A percentile compares a stretch with the other conserved stretches of the same genome.
phyloP scores from a whole-genome alignment of 768 basidiomycete genomes.

The Rhodocollybia butyracea region DNA sequence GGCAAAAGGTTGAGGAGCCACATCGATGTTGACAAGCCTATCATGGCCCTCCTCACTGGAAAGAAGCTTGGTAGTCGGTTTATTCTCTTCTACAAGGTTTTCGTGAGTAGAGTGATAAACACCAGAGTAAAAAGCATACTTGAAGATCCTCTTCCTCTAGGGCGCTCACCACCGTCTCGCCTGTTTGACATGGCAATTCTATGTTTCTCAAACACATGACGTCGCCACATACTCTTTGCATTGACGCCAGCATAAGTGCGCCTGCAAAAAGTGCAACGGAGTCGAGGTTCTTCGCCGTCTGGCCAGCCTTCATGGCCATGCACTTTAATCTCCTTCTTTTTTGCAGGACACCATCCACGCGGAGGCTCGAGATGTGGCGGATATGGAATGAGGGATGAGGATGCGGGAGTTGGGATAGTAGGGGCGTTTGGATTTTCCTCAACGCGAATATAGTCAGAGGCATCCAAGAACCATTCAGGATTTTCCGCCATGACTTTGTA shows the following conservation, averaged over 20 bases:
- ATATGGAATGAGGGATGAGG: constrained; percentile 50
- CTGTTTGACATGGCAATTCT: constrained; percentile 89
- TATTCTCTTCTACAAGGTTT: constrained; percentile 53
- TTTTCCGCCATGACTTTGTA: constrained; percentile 74
- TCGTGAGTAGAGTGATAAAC: neutral
- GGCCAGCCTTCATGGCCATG: constrained; percentile 70
- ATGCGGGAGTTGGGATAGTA: constrained; percentile 33
- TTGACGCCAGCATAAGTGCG: constrained; percentile 84
- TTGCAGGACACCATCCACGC: constrained; percentile 84
- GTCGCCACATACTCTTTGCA: constrained; percentile 89
- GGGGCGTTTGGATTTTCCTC: constrained; percentile 34
- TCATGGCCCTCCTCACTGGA: constrained; percentile 29
- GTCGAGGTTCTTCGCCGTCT: constrained; percentile 74
- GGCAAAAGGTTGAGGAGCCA: constrained; percentile 35
- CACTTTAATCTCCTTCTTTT: constrained; percentile 75
- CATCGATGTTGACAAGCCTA: constrained; percentile 37
- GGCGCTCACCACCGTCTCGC: constrained; percentile 64
- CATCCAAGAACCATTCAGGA: constrained; percentile 76
- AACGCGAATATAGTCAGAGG: constrained; percentile 58
- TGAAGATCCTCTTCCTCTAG: constrained; percentile 59
- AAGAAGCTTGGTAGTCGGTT: constrained; percentile 20
- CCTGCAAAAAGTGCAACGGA: constrained; percentile 83
- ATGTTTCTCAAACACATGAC: constrained; percentile 87
- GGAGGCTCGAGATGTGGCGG: constrained; percentile 79
- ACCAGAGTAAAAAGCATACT: constrained; percentile 42